Percentiles rank a stretch among this genome's conserved stretches.
These are phyloP conservation scores for Populus pruinosa DNA, from an alignment of 345 rosid genomes.

Conservation along the genomic window DNA sequence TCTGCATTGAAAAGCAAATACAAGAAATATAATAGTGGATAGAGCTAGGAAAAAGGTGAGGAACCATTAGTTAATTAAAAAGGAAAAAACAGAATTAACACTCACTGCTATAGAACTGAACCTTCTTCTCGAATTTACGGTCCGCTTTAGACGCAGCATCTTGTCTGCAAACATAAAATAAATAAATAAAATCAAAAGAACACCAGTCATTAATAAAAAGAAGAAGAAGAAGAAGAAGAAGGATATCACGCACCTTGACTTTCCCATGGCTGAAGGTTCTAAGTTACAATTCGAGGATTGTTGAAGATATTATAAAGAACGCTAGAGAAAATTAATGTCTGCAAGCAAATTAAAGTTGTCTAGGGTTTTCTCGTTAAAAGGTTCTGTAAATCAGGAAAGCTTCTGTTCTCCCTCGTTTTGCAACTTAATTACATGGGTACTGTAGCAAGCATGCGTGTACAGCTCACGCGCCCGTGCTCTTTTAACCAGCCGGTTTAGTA, in stretches of 20 bases:
- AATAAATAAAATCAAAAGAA: neutral
- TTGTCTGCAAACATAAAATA: neutral
- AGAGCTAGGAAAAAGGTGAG: neutral
- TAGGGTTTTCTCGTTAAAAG: too few relatives aligned
- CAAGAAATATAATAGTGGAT: neutral
- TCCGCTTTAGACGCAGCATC: conserved; percentile 12
- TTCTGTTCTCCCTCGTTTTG: too few relatives aligned
- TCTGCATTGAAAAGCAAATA: conserved; percentile 10
- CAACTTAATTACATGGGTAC: too few relatives aligned
- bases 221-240: neutral
- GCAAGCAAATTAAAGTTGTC: neutral
- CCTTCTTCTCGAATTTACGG: conserved; percentile 25
- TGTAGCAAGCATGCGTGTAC: too few relatives aligned
- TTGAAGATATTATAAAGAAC: neutral
- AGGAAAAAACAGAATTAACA: neutral
- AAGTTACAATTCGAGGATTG: neutral
- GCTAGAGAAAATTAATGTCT: neutral
- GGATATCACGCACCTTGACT: conserved; percentile 5
- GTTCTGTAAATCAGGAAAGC: too few relatives aligned
- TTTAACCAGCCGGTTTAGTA: too few relatives aligned
- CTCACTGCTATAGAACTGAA: conserved; percentile 22
- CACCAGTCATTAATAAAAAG: neutral
- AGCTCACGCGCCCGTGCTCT: too few relatives aligned
- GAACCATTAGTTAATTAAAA: too few relatives aligned
- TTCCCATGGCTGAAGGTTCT: conserved; percentile 4